Evolutionary conservation across 169 alveolate genomes (phyloP).

Genomic region (Plasmodium inui): DNA sequence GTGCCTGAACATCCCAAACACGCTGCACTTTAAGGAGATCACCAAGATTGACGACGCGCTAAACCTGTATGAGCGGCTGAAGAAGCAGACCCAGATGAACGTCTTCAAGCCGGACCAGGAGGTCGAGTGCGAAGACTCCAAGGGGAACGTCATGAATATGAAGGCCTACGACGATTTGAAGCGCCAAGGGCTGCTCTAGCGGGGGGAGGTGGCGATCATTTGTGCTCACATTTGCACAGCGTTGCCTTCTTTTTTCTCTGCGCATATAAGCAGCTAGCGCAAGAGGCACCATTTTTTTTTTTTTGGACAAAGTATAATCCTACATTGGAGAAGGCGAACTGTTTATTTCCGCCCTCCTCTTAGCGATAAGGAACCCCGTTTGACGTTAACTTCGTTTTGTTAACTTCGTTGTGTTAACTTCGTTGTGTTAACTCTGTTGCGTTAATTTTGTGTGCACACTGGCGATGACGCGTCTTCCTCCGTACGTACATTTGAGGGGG

Average conservation of each 20-base stretch:
- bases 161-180: slow-evolving; percentile 94
- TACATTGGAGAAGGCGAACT: background rate
- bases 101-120: slow-evolving; percentile 92
- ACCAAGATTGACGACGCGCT: slow-evolving; percentile 89
- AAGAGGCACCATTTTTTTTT: background rate
- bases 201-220: too few species aligned
- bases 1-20: slow-evolving; percentile 99
- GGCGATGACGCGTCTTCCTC: background rate
- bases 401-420: too few species aligned
- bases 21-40: slow-evolving; percentile 96
- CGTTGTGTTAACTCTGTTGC: background rate
- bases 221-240: background rate
- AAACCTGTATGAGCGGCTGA: slow-evolving; percentile 94
- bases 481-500: background rate
- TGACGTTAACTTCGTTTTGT: background rate
- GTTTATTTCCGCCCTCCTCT: background rate
- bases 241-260: background rate
- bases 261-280: background rate
- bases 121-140: slow-evolving; percentile 98
- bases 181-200: slow-evolving; percentile 92
- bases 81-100: slow-evolving; percentile 90
- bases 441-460: background rate
- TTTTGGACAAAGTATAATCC: background rate
- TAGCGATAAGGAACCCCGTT: background rate
- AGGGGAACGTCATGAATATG: slow-evolving; percentile 96